Conservation (phyloP, 306 rosid genomes). For the Sphenostylis stenocarpa region DNA sequence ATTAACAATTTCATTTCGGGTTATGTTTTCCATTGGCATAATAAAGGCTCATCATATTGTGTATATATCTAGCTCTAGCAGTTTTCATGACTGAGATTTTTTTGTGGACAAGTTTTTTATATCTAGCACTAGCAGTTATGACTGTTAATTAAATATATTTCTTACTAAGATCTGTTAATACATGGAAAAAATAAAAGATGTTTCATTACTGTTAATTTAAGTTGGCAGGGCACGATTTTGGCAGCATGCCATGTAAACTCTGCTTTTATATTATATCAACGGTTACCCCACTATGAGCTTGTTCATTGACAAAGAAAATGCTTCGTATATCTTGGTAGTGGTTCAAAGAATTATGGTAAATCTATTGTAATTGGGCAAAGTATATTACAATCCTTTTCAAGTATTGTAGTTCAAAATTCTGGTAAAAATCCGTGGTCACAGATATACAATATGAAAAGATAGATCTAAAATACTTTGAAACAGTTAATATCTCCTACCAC, state of each 20-base stretch:
- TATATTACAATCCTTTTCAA: too few species aligned
- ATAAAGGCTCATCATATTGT: not conserved
- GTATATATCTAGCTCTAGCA: not conserved
- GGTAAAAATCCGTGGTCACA: not conserved
- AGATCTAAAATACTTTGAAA: not conserved
- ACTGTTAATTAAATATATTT: not conserved
- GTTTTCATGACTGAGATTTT: not conserved
- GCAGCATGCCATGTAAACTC: not conserved
- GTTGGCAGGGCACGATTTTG: not conserved
- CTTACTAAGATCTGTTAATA: not conserved
- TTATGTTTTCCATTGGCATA: not conserved
- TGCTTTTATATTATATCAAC: not conserved
- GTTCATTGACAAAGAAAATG: not conserved
- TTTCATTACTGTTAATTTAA: not conserved
- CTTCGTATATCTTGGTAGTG: not conserved
- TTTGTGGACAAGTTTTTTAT: not conserved
- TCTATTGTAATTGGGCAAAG: too few species aligned
- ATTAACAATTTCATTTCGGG: conserved; percentile 8
- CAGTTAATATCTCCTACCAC: not conserved
- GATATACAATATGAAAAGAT: not conserved
- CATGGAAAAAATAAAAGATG: not conserved
- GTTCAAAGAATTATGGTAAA: not conserved
- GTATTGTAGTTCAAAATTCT: not conserved
- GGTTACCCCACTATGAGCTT: not conserved
- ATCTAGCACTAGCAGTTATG: too few species aligned